Conservation (phyloP, 2,329 filamentous ascomycete genomes). For the Penicillium sp. region DNA sequence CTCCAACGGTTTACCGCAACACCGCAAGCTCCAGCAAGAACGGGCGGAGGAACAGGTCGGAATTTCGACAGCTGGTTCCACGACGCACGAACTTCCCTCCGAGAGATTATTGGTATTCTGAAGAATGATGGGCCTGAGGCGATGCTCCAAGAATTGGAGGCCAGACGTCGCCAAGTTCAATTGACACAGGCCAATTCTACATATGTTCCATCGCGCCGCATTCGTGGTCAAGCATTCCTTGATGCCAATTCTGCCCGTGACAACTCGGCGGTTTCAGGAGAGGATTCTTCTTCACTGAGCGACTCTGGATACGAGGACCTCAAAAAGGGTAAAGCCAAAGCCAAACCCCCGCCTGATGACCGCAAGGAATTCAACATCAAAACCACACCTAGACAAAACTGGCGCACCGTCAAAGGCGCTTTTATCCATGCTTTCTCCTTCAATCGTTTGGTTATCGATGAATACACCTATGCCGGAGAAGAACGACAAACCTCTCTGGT, state of each 20-base stretch:
- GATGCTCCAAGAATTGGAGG: conserved; percentile 34
- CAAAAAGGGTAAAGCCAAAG: conserved; percentile 9
- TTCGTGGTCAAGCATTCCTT: conserved; percentile 31
- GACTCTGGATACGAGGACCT: not conserved
- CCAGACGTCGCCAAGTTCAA: conserved; percentile 32
- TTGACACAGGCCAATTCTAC: conserved; percentile 41
- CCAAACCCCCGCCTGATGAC: conserved; percentile 15
- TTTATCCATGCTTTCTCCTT: conserved; percentile 63
- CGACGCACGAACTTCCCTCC: conserved; percentile 45
- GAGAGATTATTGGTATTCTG: conserved; percentile 42
- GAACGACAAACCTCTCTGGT: conserved; percentile 47
- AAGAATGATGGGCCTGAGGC: conserved; percentile 28
- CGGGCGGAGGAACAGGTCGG: conserved; percentile 47
- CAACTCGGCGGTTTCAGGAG: not conserved
- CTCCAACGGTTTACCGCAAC: conserved; percentile 55
- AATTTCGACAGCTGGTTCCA: conserved; percentile 58
- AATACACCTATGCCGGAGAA: conserved; percentile 60
- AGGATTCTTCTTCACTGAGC: not conserved
- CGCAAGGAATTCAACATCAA: conserved; percentile 27
- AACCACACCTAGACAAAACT: conserved; percentile 11
- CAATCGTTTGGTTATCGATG: conserved; percentile 63
- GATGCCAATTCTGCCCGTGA: conserved; percentile 9
- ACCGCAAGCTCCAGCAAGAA: conserved; percentile 40
- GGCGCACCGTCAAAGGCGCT: conserved; percentile 32
- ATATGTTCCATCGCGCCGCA: conserved; percentile 37